Base-by-base conservation (phyloP, 768 basidiomycete genomes). In the Lactarius indigo region DNA sequence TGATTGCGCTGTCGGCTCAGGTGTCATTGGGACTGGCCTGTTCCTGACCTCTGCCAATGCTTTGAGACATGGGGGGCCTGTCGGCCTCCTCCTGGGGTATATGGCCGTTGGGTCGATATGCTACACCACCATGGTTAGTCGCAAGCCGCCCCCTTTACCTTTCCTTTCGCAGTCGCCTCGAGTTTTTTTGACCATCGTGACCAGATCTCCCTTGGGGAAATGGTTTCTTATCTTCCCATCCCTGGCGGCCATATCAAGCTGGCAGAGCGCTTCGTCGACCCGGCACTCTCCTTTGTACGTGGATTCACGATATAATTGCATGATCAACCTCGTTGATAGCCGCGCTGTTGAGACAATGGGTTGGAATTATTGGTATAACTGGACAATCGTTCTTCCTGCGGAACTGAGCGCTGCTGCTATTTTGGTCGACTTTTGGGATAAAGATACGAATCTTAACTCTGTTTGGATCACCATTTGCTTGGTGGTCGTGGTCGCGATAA, bases 401-500 rank as follows among this genome's bases (percentile, higher is more conserved):
- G 90, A 92, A 73, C 78, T 91, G 5, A 85, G 84, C 66, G 91
- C 90, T 5, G 85, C 91, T 0, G 84, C 92, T 3, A 83, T 95
- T 23, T 77, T 96, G 28, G 85, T 96, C 70, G 79, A 87, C 47
- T 93, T 83, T 70, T 94, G 92, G 91, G 81, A 84, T 55, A 74
- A 76, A 60, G 63, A 76, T 0, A 77, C 81, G 18, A 85, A 85
- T 72, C 81, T 79, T 69, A 84, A 90, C 69, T 88, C 92, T 0
- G 88, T 81, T 23, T 97, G 92, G 91, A 88, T 97, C 50, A 77
- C 85, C 0, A 81, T 97, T 42, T 91, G 87, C 62, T 77, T 95
- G 72, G 72, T 90, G 44, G 87, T 96, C 31, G 88, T 91, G 50
- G 75, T 96, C 50, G 37, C 57, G 17, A 58, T 63, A 54, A 64